phyloP scores from a whole-genome alignment of 2,329 filamentous ascomycete genomes.

The Lecanicillium sp. region DNA sequence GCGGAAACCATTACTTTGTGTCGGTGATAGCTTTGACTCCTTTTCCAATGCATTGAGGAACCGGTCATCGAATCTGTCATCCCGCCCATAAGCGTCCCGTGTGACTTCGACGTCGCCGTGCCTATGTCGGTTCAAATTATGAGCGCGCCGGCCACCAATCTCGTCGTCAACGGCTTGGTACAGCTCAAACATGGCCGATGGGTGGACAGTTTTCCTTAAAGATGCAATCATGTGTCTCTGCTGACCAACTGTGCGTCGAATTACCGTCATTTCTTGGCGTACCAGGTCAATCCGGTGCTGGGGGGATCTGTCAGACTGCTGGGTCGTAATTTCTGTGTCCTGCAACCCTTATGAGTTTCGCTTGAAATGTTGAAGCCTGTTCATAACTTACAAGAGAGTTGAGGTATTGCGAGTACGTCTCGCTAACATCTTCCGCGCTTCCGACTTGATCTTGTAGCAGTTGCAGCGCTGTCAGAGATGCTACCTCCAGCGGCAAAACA shows the following conservation, averaged over 20 bases:
- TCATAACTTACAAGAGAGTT: conserved; percentile 27
- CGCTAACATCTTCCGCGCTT: conserved; percentile 28
- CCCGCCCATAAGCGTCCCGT: conserved; percentile 11
- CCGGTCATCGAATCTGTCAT: conserved; percentile 14
- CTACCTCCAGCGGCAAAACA: conserved; percentile 33
- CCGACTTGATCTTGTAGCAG: conserved; percentile 31
- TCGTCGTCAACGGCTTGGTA: conserved; percentile 11
- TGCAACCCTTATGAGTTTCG: conserved; percentile 14
- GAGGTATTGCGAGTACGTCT: conserved; percentile 35
- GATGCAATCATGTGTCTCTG: conserved; percentile 23
- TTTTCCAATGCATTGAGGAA: conserved; percentile 18
- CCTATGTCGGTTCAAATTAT: neutral
- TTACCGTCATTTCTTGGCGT: conserved; percentile 31
- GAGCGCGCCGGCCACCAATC: neutral
- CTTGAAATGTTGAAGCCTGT: neutral
- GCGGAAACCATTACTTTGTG: conserved; percentile 28
- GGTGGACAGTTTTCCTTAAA: conserved; percentile 16
- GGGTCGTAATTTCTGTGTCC: conserved; percentile 32
- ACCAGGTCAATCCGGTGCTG: conserved; percentile 32
- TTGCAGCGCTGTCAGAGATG: conserved; percentile 30
- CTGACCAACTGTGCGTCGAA: conserved; percentile 25
- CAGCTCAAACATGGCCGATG: conserved; percentile 11
- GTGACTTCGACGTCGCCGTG: neutral
- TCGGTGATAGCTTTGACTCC: conserved; percentile 26
- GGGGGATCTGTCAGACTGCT: conserved; percentile 31